Conservation (phyloP, 495 filamentous ascomycete genomes). For the Platismatia glauca region DNA sequence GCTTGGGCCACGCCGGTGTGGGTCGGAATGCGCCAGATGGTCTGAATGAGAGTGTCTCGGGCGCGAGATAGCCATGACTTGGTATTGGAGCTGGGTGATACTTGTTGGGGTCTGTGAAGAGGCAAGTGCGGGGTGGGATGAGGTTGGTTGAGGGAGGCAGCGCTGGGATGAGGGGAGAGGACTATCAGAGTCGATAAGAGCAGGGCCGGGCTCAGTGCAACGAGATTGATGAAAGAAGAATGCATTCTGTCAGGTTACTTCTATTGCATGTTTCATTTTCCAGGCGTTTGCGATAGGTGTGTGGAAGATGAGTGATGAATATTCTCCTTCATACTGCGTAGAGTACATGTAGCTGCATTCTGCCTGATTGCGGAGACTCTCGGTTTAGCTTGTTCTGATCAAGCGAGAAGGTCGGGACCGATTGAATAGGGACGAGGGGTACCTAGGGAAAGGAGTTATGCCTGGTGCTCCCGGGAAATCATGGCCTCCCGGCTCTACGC, state of each 20-base stretch:
- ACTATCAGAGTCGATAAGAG: not conserved
- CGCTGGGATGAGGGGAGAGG: not conserved
- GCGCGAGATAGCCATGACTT: conserved; percentile 39
- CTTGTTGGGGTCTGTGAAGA: conserved; percentile 24
- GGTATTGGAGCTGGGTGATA: conserved; percentile 16
- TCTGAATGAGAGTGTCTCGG: conserved; percentile 55
- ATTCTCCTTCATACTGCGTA: no score
- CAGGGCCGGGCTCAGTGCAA: conserved; percentile 1
- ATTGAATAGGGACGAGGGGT: no score
- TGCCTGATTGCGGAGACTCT: not conserved
- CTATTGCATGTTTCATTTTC: no score
- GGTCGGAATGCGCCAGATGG: conserved; percentile 41
- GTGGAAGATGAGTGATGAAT: not conserved
- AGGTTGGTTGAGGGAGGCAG: not conserved
- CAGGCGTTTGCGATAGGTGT: no score
- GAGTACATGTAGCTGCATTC: no score
- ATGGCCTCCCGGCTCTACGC: no score
- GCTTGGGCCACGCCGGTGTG: not conserved
- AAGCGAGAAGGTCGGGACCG: no score
- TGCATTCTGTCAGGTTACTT: not conserved
- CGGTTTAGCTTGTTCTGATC: no score
- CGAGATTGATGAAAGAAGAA: conserved; percentile 1
- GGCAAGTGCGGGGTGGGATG: conserved; percentile 5
- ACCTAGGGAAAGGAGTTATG: no score
- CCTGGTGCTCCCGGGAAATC: no score